Evolutionary conservation across 2,329 filamentous ascomycete species (phyloP), one percentile per base, ranked within the genome.

Genomic region (Neophaeococcomyces aloes): DNA sequence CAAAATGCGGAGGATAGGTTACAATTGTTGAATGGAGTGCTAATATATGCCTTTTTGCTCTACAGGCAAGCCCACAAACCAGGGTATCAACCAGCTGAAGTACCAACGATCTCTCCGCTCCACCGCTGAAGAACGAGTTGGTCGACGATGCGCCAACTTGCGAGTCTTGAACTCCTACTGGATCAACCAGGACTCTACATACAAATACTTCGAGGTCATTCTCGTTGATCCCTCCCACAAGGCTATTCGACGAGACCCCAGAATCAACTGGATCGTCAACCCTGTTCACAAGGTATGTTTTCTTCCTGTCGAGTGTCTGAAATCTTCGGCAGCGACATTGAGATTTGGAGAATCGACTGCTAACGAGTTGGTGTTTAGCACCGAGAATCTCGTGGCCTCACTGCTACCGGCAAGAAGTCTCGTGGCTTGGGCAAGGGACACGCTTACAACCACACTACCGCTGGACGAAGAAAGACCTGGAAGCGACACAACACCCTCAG

Each of bases 251-350:
- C 86, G 84, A 67, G 91, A 98, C 71, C 76, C 91, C 65, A 88
- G 91, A 74, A 96, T 98, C 85, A 98, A 94, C 86, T 98, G 91
- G 91, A 98, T 98, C 79, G 86, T 89, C 75, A 93, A 93, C 76
- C 84, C 91, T 61, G 93, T 98, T 64, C 91, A 98, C 86, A 98
- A 98, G 69, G 70, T 73, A 58, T 47, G 60, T 57, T 48, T 35
- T 27, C 7, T 18, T 6, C 17, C 29, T 40, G 10, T 21, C 14
- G 2, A 7, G 11, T 5, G 18, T 11, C 19, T 18, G 3, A 17
- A 13, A 17, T 14, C 23, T 17, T 36, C 8, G 23, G 18, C 46
- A 42, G 57, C 62, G 46, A 62, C 40, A 18, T 45, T 42, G n/a
- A 38, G 25, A 40, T 15, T 32, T 29, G 23, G 19, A 30, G 10